Percentiles rank a stretch among this genome's conserved stretches.
Evolutionary conservation across 2,329 filamentous ascomycete genomes (phyloP).

Genomic region (Talaromyces pinophilus): DNA sequence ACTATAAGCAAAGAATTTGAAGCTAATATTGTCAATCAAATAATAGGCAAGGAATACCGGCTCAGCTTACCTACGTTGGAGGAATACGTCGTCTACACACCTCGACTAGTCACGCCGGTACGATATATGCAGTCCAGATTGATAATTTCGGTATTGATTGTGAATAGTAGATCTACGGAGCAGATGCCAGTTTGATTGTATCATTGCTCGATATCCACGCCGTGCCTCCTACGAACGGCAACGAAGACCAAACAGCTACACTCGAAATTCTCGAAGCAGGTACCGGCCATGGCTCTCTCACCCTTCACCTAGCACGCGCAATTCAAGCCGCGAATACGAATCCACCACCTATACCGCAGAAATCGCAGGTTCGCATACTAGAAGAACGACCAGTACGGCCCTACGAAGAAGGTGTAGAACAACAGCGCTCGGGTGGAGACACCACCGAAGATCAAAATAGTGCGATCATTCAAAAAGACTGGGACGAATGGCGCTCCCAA

Average conservation of each 20-base stretch:
- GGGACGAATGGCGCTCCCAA: slow-evolving; percentile 50
- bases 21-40: background rate
- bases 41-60: slow-evolving; percentile 52
- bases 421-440: slow-evolving; percentile 25
- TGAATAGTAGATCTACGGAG: slow-evolving; percentile 64
- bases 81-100: slow-evolving; percentile 69
- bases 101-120: slow-evolving; percentile 74
- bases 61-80: slow-evolving; percentile 68
- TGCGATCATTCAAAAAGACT: slow-evolving; percentile 37
- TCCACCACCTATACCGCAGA: slow-evolving; percentile 47
- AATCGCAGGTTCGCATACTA: slow-evolving; percentile 36
- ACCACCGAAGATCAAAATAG: slow-evolving; percentile 17
- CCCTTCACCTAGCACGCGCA: slow-evolving; percentile 71
- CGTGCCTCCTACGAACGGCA: slow-evolving; percentile 43
- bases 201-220: slow-evolving; percentile 72
- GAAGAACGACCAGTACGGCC: slow-evolving; percentile 30
- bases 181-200: slow-evolving; percentile 73
- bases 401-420: slow-evolving; percentile 27
- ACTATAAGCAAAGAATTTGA: background rate
- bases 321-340: slow-evolving; percentile 71
- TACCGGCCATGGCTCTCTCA: slow-evolving; percentile 80
- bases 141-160: slow-evolving; percentile 26
- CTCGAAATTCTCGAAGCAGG: slow-evolving; percentile 81
- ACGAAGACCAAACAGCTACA: slow-evolving; percentile 37
- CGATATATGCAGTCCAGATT: slow-evolving; percentile 29